A percentile compares a stretch with the other conserved stretches of the same genome.
phyloP scores from a whole-genome alignment of 495 filamentous ascomycete species.

The Aspergillus bridgeri region DNA sequence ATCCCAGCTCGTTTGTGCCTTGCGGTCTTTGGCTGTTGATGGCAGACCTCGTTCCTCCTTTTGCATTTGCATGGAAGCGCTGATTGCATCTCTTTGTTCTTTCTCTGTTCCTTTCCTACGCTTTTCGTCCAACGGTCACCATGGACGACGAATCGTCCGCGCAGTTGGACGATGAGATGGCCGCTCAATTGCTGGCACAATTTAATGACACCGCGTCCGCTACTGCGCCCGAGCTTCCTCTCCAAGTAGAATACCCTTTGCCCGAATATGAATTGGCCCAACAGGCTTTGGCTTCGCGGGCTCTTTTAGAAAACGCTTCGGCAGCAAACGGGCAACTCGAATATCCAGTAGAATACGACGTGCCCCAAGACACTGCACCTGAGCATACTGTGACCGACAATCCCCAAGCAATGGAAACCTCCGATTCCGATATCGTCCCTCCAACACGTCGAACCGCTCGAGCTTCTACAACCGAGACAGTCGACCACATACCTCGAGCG shows the following conservation, averaged over 20 bases:
- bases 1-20: no score
- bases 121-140: background rate
- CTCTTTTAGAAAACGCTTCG: background rate
- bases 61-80: background rate
- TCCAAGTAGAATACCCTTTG: background rate
- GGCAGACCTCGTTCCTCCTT: background rate
- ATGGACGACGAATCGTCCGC: conserved; percentile 4
- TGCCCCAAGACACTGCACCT: background rate
- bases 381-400: background rate
- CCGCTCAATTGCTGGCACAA: conserved; percentile 18
- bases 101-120: background rate
- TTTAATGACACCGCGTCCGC: background rate
- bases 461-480: background rate
- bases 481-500: background rate
- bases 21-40: background rate
- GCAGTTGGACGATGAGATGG: conserved; percentile 14
- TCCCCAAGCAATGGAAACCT: background rate
- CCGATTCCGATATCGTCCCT: background rate
- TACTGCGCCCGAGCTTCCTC: background rate
- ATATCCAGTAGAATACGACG: background rate
- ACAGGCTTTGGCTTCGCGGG: background rate
- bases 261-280: background rate
- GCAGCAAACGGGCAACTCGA: background rate
- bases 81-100: background rate
- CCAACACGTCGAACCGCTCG: background rate